Percentiles rank a stretch among this genome's conserved stretches.
These are phyloP conservation scores for Scheffersomyces segobiensis DNA, from an alignment of 1,139 yeast genomes.

Conservation along the genomic window DNA sequence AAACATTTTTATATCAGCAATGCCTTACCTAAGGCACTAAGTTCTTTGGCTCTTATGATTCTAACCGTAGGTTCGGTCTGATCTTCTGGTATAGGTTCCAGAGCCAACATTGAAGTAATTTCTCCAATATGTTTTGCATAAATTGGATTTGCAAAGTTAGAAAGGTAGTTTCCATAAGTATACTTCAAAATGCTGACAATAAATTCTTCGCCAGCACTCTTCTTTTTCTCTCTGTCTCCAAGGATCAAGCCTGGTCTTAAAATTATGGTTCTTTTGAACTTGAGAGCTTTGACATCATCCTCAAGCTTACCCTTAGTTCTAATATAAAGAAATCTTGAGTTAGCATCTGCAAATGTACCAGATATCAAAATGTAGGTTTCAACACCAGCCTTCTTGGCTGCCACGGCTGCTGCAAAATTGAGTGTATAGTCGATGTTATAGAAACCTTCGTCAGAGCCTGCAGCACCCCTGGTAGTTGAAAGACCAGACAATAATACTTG, in stretches of 20 bases:
- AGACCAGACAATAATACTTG: slow-evolving; percentile 56
- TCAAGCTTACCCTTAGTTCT: slow-evolving; percentile 67
- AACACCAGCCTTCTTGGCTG: slow-evolving; percentile 67
- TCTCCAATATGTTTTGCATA: slow-evolving; percentile 51
- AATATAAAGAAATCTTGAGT: slow-evolving; percentile 54
- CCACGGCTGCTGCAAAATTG: slow-evolving; percentile 62
- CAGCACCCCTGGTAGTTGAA: slow-evolving; percentile 73
- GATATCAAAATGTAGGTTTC: slow-evolving; percentile 66
- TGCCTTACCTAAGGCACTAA: not conserved
- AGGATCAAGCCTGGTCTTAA: slow-evolving; percentile 69
- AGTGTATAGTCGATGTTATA: slow-evolving; percentile 68
- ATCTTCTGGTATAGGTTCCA: slow-evolving; percentile 7
- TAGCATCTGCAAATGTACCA: slow-evolving; percentile 54
- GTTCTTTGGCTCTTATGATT: not conserved
- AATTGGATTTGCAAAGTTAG: slow-evolving; percentile 35
- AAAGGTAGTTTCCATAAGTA: slow-evolving; percentile 33
- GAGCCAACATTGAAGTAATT: slow-evolving; percentile 38
- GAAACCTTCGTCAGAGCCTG: slow-evolving; percentile 70
- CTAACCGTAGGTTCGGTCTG: not conserved
- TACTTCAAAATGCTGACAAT: slow-evolving; percentile 28
- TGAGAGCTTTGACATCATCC: slow-evolving; percentile 53
- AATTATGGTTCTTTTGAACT: slow-evolving; percentile 67
- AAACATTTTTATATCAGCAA: too few species aligned
- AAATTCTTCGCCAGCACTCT: slow-evolving; percentile 35
- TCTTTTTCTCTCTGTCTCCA: slow-evolving; percentile 53